phyloP scores from a whole-genome alignment of 139 green algal genomes.

The Astrephomene gubernaculifera region DNA sequence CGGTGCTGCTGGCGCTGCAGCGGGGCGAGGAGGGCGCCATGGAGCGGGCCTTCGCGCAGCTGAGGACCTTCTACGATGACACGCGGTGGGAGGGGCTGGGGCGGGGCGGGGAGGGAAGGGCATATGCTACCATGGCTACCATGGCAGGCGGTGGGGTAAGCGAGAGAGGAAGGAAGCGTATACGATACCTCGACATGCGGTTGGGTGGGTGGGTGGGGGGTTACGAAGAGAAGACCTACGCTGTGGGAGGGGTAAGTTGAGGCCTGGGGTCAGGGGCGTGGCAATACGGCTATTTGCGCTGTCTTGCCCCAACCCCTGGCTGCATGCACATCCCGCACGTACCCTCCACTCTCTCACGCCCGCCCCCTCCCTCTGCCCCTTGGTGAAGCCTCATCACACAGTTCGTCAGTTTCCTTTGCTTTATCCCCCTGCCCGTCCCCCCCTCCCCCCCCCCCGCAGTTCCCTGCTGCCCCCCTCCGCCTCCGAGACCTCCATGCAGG shows the following conservation, averaged over 20 bases:
- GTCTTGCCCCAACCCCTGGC: too few species aligned
- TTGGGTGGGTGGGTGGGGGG: background rate
- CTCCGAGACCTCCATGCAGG: constrained; percentile 77
- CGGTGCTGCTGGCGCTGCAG: constrained; percentile 84
- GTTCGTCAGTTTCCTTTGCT: too few species aligned
- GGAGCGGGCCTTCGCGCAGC: constrained; percentile 91
- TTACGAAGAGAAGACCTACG: background rate
- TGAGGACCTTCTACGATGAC: constrained; percentile 93
- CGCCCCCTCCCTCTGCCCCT: background rate
- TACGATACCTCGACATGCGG: too few species aligned
- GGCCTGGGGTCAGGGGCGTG: too few species aligned
- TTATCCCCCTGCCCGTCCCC: background rate
- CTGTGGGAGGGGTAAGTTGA: too few species aligned
- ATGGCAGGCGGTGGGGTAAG: too few species aligned
- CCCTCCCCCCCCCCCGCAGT: constrained; percentile 41
- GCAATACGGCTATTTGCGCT: too few species aligned
- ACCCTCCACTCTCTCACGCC: background rate
- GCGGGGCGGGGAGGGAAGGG: too few species aligned
- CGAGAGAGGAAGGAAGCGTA: too few species aligned
- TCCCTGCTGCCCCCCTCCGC: constrained; percentile 71
- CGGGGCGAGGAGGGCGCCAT: constrained; percentile 86
- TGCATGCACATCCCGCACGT: too few species aligned
- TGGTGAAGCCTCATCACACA: too few species aligned
- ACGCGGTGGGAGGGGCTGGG: constrained; percentile 73
- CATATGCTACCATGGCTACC: too few species aligned